Evolutionary conservation across 148 eudicot species (phyloP).

Genomic region (Rhododendron kiyosumense): DNA sequence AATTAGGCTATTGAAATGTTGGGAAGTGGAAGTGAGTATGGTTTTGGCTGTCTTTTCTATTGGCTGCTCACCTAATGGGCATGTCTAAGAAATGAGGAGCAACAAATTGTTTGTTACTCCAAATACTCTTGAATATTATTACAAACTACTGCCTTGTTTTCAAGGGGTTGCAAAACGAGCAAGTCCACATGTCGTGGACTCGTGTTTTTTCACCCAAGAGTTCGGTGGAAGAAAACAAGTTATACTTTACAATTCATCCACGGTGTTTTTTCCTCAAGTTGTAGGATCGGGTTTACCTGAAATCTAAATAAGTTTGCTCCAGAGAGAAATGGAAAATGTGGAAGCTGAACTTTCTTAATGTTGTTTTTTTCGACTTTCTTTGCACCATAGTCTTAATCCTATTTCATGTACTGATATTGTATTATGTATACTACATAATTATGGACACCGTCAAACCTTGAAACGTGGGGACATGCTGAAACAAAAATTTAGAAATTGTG

Average conservation of each 20-base stretch:
- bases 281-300: background rate
- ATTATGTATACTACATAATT: background rate
- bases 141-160: background rate
- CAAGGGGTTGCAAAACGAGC: background rate
- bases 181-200: background rate
- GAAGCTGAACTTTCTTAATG: background rate
- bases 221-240: background rate
- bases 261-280: background rate
- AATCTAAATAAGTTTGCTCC: background rate
- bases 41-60: background rate
- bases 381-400: background rate
- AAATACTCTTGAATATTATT: background rate
- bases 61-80: background rate
- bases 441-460: background rate
- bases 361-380: background rate
- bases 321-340: background rate
- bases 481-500: background rate
- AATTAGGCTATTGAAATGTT: background rate
- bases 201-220: background rate
- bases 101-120: background rate
- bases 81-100: background rate
- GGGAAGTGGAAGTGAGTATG: background rate
- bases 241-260: background rate
- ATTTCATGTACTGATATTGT: background rate
- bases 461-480: background rate